phyloP scores from a whole-genome alignment of 768 basidiomycete genomes.

The Macrolepiota dolichaula region DNA sequence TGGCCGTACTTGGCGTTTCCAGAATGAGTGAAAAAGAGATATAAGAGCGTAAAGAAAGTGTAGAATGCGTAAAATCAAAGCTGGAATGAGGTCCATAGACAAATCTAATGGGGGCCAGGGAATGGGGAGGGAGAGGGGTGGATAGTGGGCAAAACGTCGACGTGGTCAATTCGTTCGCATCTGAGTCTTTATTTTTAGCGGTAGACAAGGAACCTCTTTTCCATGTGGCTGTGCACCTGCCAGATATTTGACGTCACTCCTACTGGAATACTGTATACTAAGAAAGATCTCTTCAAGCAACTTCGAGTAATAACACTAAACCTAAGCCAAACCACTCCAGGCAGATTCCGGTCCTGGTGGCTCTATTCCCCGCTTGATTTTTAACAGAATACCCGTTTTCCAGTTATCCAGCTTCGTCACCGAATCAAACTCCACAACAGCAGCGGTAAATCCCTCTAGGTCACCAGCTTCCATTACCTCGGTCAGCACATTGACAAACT shows the following conservation, averaged over 20 bases:
- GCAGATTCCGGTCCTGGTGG: background rate
- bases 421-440: conserved; percentile 91
- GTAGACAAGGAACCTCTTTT: background rate
- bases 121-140: background rate
- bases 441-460: conserved; percentile 65
- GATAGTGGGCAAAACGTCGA: background rate
- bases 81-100: conserved; percentile 45
- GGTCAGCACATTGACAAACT: conserved; percentile 75
- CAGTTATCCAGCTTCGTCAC: conserved; percentile 92
- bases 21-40: conserved; percentile 36
- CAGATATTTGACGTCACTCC: conserved; percentile 1
- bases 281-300: background rate
- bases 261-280: no score
- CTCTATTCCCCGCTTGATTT: conserved; percentile 63
- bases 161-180: conserved; percentile 12
- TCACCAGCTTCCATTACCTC: conserved; percentile 61
- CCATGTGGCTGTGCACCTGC: background rate
- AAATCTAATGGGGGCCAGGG: background rate
- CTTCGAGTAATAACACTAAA: conserved; percentile 1
- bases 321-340: conserved; percentile 9
- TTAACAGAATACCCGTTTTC: conserved; percentile 90
- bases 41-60: conserved; percentile 55
- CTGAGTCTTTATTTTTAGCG: conserved; percentile 1
- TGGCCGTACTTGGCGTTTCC: conserved; percentile 30
- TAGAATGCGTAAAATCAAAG: conserved; percentile 47